Base-by-base conservation (phyloP, 2,329 filamentous ascomycete species). In the Juglanconis juglandina region DNA sequence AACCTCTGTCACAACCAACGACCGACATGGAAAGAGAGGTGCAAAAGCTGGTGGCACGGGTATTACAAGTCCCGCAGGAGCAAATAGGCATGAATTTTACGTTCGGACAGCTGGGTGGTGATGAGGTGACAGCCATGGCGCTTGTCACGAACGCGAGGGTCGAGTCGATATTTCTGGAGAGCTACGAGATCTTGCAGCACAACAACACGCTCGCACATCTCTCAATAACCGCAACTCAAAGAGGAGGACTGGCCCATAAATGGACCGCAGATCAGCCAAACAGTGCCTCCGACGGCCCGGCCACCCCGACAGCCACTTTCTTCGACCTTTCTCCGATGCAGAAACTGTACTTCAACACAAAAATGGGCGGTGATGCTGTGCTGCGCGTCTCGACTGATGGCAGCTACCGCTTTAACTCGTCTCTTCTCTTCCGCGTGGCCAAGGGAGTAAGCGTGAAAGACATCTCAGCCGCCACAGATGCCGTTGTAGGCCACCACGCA, bases 271-370 rank as follows among this genome's bases (percentile, higher is more conserved):
- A 73, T 42, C 67, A 66, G 1, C 58, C 66, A 8, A 74, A 76
- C 24, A 71, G 62, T 37, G 49, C 58, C 11, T 37, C 53, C 33
- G 58, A 58, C 9, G 44, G 24, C 14, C 44, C 58, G 11, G n/a
- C 48, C 14, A 44, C 49, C 13, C 53, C 51, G 5, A 46, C 59
- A 32, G 55, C 53, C 24, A 51, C 60, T 11, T 59, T 62, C 37
- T 83, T 81, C 63, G 76, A 77, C 9, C 72, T 84, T 9, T 79
- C 81, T 1, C 77, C 81, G 3, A 83, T 83, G 77, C 81, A 84
- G 68, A 77, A 79, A 58, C 71, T 84, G 4, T 81, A 81, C 66
- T 82, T 84, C 55, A 73, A 79, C 63, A 80, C 79, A 0, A 68
- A 72, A 2, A 77, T 80, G 68, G 76, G 76, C 4, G 73, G 71